A percentile compares a stretch with the other conserved stretches of the same genome.
Evolutionary conservation across 495 filamentous ascomycete species (phyloP).

Genomic region (Tuber brumale): DNA sequence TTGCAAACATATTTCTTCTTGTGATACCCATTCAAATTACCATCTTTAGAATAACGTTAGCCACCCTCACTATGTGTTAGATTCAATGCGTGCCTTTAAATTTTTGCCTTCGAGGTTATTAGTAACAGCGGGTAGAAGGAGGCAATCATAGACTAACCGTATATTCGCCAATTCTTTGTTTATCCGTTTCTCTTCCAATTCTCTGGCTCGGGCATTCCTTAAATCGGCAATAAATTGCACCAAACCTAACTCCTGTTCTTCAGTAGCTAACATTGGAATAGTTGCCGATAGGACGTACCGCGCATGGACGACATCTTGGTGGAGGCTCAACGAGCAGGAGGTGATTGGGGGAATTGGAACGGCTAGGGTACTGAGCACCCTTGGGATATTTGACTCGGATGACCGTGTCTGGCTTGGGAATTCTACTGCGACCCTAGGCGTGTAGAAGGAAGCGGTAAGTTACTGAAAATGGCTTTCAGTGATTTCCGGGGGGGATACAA

Average conservation of each 20-base stretch:
- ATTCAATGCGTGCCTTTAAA: constrained; percentile 57
- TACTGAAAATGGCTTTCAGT: background rate
- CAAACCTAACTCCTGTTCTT: constrained; percentile 50
- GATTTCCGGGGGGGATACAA: background rate
- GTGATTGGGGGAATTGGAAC: background rate
- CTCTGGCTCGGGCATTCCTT: constrained; percentile 86
- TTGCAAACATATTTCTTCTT: constrained; percentile 99
- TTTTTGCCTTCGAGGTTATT: constrained; percentile 54
- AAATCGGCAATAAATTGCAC: constrained; percentile 98
- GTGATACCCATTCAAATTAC: constrained; percentile 86
- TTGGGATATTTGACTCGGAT: background rate
- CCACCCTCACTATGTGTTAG: constrained; percentile 10
- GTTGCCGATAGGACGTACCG: constrained; percentile 20
- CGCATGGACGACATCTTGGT: constrained; percentile 41
- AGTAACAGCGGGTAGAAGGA: constrained; percentile 14
- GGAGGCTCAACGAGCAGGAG: background rate
- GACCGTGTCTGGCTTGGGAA: background rate
- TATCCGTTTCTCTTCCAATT: constrained; percentile 97
- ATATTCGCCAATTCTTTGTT: constrained; percentile 99
- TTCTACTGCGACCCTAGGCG: background rate
- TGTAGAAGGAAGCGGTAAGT: background rate
- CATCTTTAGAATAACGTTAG: constrained; percentile 54
- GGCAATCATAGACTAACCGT: constrained; percentile 49
- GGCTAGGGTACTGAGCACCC: background rate
- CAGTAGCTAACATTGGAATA: constrained; percentile 31